Conservation (phyloP, 139 green algal genomes). For the Microglena sp. region DNA sequence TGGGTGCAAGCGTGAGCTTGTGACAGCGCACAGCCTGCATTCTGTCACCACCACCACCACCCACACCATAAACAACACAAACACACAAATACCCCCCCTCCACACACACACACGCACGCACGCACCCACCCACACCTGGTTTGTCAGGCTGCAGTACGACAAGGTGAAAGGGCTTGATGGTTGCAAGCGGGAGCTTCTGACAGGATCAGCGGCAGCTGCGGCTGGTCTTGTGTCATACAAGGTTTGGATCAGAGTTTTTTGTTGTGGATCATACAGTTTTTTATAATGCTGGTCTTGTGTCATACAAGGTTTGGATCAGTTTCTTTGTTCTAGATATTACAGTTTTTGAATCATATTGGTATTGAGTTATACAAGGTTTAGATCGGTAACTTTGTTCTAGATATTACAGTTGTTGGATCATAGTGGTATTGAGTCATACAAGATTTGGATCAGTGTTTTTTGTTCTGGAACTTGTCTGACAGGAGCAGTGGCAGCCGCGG, state of each 20-base stretch:
- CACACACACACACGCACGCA: not conserved
- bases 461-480: too few relatives aligned
- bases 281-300: slow-evolving; percentile 7
- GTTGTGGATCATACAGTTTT: too few relatives aligned
- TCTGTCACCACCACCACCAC: slow-evolving; percentile 1
- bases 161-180: slow-evolving; percentile 22
- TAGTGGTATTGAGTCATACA: slow-evolving; percentile 8
- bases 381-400: not conserved
- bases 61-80: not conserved
- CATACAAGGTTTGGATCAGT: slow-evolving; percentile 3
- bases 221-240: slow-evolving; percentile 8
- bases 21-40: too few relatives aligned
- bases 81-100: not conserved
- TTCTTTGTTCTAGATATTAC: too few relatives aligned
- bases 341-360: too few relatives aligned
- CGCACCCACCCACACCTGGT: not conserved
- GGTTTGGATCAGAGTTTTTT: not conserved
- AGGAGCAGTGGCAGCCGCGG: slow-evolving; percentile 13
- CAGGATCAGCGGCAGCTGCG: slow-evolving; percentile 12
- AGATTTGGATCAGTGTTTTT: not conserved
- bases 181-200: slow-evolving; percentile 26
- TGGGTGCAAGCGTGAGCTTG: too few relatives aligned
- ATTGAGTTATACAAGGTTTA: slow-evolving; percentile 1
- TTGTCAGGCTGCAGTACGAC: slow-evolving; percentile 21
- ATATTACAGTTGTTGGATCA: too few relatives aligned